Base-by-base conservation (phyloP, 192 early-diverging fungal species). In the Coemansia reversa region DNA sequence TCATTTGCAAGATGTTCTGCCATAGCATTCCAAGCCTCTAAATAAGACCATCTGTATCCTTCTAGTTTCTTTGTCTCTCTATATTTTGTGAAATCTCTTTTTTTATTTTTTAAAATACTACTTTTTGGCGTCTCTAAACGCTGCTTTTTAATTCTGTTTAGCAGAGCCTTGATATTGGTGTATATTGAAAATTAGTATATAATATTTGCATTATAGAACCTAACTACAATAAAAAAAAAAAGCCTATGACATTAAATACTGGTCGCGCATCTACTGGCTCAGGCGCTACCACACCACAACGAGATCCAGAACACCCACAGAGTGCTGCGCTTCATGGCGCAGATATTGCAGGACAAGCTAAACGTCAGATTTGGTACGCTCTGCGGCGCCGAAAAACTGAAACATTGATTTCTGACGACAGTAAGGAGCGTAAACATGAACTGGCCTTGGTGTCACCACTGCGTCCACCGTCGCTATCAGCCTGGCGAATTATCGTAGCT, bases 261-360 rank as follows among this genome's bases (percentile, higher is more conserved):
- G 9, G 35, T 11, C 35, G 35, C 35, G 8, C 35, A 9, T 39
- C 35, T 39, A 39, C 35, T 39, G 12, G 35, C 20, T 61, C 59
- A 8, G 59, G 59, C 1, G 45, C 59, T 30, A 61, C 47, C 22
- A 61, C 59, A 18, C 59, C 59, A 23, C 49, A 45, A 32, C 59
- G 50, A n/a, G 28, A 28, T 5, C 59, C 47, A 27, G 58, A 18
- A 7, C 24, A 20, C 8, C 59, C 48, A 25, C 48, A 18, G 28
- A 27, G n/a, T 6, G 48, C 24, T 50, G 18, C 28, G 12, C 54
- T 51, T 18, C 25, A 61, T 24, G 48, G 45, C 27, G 30, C 30
- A 7, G 47, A 61, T 5, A 61, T 63, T 39, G 50, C 51, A 7
- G 24, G 48, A 9, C 50, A 51, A 22, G 51, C 61, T 23, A 63